Conservation (phyloP, 352 stramenopile genomes). For the Phytophthora capsici region DNA sequence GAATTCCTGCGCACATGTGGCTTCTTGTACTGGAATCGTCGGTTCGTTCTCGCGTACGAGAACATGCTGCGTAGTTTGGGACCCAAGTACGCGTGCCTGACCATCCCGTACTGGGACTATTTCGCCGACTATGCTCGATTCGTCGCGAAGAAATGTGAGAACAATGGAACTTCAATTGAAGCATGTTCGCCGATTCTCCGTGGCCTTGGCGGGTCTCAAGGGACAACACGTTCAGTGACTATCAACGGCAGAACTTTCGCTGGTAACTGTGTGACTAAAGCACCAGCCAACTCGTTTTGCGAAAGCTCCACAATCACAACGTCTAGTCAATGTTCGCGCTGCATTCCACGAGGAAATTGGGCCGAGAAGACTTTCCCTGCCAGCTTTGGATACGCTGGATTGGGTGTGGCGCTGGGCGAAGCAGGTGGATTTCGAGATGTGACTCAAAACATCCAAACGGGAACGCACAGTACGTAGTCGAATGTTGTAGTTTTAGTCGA, state of each 20-base stretch:
- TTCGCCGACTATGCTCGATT: constrained; percentile 57
- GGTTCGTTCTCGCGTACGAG: constrained; percentile 59
- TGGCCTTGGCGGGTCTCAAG: constrained; percentile 42
- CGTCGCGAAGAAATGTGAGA: constrained; percentile 29
- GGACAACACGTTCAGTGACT: constrained; percentile 18
- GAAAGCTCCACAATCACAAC: constrained; percentile 42
- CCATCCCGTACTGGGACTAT: constrained; percentile 84
- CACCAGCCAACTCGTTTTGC: constrained; percentile 44
- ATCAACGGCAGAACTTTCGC: constrained; percentile 36
- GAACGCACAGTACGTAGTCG: constrained; percentile 51
- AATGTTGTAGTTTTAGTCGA: not conserved
- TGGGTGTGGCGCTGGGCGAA: constrained; percentile 37
- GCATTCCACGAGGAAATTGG: constrained; percentile 49
- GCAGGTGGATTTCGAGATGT: constrained; percentile 42
- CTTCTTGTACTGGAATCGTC: constrained; percentile 61
- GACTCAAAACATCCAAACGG: constrained; percentile 47
- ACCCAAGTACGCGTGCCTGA: constrained; percentile 66
- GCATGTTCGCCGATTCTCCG: constrained; percentile 46
- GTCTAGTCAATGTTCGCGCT: constrained; percentile 35
- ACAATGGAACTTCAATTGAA: constrained; percentile 32
- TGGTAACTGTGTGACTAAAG: constrained; percentile 37
- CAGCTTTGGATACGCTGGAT: constrained; percentile 43
- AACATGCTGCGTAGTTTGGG: constrained; percentile 76
- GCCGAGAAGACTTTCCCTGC: constrained; percentile 41
- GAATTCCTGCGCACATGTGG: constrained; percentile 51